These are phyloP conservation scores for Talaromyces wortmannii DNA, from an alignment of 495 filamentous ascomycete species.

Conservation along the genomic window DNA sequence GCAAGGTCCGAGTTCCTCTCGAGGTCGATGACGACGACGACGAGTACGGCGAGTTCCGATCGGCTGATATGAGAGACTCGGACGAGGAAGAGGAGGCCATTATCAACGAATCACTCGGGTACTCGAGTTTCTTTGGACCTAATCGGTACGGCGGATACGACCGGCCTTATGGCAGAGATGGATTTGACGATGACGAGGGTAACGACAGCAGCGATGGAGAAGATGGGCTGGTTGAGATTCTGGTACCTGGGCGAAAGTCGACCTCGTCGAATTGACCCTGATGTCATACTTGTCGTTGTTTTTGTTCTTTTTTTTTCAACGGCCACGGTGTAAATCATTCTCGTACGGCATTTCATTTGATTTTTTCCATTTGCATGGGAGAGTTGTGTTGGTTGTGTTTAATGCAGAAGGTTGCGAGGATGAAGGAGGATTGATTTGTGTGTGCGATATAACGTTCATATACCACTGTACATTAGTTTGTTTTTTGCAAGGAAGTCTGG, in stretches of 20 bases:
- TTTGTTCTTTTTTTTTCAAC: background rate
- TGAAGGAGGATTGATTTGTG: background rate
- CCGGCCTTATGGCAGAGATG: constrained; percentile 17
- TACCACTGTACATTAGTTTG: constrained; percentile 7
- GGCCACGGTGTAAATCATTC: constrained; percentile 7
- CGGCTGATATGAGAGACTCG: constrained; percentile 33
- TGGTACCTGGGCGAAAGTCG: constrained; percentile 34
- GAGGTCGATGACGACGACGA: constrained; percentile 41
- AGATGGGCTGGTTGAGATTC: constrained; percentile 42
- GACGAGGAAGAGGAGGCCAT: constrained; percentile 44
- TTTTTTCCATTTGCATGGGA: background rate
- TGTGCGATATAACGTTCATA: constrained; percentile 4
- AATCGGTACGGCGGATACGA: constrained; percentile 28
- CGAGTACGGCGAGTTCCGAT: constrained; percentile 20
- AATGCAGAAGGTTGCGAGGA: background rate
- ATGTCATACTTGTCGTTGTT: background rate
- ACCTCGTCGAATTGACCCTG: constrained; percentile 7
- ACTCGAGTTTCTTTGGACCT: constrained; percentile 28
- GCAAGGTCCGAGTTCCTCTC: constrained; percentile 34
- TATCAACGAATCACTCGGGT: constrained; percentile 39
- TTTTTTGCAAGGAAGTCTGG: constrained; percentile 6
- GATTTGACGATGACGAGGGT: constrained; percentile 27
- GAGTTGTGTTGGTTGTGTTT: background rate
- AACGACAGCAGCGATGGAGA: constrained; percentile 42
- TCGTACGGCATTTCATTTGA: constrained; percentile 6